A percentile compares a stretch with the other conserved stretches of the same genome.
Conservation (phyloP, 2,329 filamentous ascomycete genomes). For the Fusarium beomiforme region DNA sequence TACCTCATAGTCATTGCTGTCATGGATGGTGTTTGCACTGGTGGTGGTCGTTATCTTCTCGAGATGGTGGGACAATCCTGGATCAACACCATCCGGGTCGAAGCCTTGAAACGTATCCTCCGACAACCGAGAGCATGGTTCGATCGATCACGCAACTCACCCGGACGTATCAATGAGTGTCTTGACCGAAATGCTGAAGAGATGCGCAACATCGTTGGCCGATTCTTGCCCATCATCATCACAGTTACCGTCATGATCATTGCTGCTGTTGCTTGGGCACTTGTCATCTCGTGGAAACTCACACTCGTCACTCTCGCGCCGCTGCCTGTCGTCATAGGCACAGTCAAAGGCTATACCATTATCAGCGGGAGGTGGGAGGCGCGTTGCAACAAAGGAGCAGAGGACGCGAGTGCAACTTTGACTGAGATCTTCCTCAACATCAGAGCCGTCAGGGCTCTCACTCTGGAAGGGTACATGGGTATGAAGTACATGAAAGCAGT, state of each 20-base stretch:
- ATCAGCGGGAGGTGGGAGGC: conserved; percentile 78
- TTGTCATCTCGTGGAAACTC: conserved; percentile 80
- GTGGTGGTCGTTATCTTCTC: conserved; percentile 74
- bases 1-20: conserved; percentile 74
- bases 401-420: conserved; percentile 65
- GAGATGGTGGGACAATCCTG: conserved; percentile 79
- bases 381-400: conserved; percentile 70
- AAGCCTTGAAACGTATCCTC: conserved; percentile 76
- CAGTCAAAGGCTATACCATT: conserved; percentile 72
- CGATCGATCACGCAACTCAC: conserved; percentile 71
- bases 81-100: conserved; percentile 75
- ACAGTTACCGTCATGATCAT: conserved; percentile 73
- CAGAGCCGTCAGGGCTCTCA: conserved; percentile 78
- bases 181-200: conserved; percentile 88
- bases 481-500: conserved; percentile 67
- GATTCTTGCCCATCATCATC: conserved; percentile 77
- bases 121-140: conserved; percentile 84
- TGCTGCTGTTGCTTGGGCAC: conserved; percentile 78
- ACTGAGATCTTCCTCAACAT: conserved; percentile 83
- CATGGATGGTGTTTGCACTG: conserved; percentile 72
- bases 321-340: conserved; percentile 72
- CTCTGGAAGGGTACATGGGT: conserved; percentile 77
- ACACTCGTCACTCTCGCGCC: conserved; percentile 79
- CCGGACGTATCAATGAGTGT: conserved; percentile 72
- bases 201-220: conserved; percentile 82